Conservation (phyloP, 352 stramenopile species). For the Pythium diclinum region DNA sequence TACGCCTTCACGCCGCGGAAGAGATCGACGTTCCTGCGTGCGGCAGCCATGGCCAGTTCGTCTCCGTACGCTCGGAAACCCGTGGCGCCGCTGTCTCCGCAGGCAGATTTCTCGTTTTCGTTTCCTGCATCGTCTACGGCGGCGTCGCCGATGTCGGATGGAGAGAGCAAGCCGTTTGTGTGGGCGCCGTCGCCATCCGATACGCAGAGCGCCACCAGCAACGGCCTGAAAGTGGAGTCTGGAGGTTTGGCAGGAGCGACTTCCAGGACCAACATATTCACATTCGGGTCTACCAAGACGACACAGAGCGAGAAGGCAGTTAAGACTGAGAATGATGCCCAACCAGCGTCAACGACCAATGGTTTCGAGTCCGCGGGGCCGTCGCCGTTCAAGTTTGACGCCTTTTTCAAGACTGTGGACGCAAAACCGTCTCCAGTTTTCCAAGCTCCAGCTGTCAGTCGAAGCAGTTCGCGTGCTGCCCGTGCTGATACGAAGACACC, state of each 20-base stretch:
- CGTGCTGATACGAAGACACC: conserved; percentile 14
- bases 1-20: conserved; percentile 25
- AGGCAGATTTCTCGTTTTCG: conserved; percentile 22
- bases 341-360: neutral
- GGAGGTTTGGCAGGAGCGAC: neutral
- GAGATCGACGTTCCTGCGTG: conserved; percentile 12
- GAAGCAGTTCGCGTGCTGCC: neutral
- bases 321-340: neutral
- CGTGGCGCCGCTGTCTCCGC: neutral
- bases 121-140: neutral
- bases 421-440: neutral
- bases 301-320: neutral
- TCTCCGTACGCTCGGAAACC: conserved; percentile 16
- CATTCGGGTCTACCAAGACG: conserved; percentile 10
- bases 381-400: conserved; percentile 5
- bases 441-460: neutral
- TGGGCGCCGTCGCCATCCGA: neutral
- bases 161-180: conserved; percentile 4
- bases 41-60: conserved; percentile 1
- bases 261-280: conserved; percentile 4
- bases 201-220: neutral
- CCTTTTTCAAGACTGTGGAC: conserved; percentile 3
- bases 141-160: conserved; percentile 22
- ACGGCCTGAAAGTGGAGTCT: neutral
- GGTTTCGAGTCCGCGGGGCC: neutral